phyloP scores from a whole-genome alignment of 306 rosid genomes.

The Sophora flavescens region DNA sequence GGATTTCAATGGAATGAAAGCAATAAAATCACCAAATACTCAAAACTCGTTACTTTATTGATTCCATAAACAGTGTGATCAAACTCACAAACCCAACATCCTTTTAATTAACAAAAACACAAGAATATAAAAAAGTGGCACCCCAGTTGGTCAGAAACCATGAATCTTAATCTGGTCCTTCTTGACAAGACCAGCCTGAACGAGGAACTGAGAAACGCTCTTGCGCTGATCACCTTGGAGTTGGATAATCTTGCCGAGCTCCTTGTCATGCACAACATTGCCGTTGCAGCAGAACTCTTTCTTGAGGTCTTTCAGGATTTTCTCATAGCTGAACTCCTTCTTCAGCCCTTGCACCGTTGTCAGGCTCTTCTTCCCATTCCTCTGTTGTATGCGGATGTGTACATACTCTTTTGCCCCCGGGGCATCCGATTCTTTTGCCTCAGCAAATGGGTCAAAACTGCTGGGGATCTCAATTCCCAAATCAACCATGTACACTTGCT shows the following conservation, averaged over 20 bases:
- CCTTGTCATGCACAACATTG: slow-evolving; percentile 68
- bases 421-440: slow-evolving; percentile 69
- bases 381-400: slow-evolving; percentile 78
- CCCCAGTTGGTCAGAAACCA: slow-evolving; percentile 56
- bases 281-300: slow-evolving; percentile 81
- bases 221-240: slow-evolving; percentile 78
- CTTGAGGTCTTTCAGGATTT: slow-evolving; percentile 80
- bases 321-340: slow-evolving; percentile 72
- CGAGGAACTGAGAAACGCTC: slow-evolving; percentile 61
- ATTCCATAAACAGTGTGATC: not conserved
- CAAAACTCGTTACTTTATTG: too few relatives aligned
- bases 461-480: slow-evolving; percentile 55
- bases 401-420: slow-evolving; percentile 76
- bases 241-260: slow-evolving; percentile 66
- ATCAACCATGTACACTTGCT: slow-evolving; percentile 73
- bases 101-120: not conserved
- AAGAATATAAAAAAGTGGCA: not conserved
- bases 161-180: slow-evolving; percentile 65
- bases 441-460: slow-evolving; percentile 74
- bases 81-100: too few relatives aligned
- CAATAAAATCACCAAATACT: not conserved
- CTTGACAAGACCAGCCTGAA: slow-evolving; percentile 55
- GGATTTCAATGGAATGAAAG: not conserved
- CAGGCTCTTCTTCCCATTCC: slow-evolving; percentile 82
- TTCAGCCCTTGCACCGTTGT: slow-evolving; percentile 83